A percentile compares a stretch with the other conserved stretches of the same genome.
Conservation (phyloP, 2,329 filamentous ascomycete species). For the Arthrinium puccinioides region DNA sequence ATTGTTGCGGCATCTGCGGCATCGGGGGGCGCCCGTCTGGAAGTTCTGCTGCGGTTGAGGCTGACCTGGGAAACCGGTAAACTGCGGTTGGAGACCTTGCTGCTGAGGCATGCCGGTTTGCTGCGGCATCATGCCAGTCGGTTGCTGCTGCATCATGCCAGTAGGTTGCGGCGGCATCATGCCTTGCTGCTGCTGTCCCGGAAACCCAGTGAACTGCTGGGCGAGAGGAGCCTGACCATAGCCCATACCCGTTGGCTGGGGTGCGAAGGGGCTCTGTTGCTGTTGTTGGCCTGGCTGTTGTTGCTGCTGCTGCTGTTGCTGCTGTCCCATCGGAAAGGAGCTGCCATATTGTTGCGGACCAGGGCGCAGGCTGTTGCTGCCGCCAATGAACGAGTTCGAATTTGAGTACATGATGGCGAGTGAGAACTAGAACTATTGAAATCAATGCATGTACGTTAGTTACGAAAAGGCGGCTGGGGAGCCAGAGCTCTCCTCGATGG, state of each 20-base stretch:
- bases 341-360: slow-evolving; percentile 53
- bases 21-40: slow-evolving; percentile 51
- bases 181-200: slow-evolving; percentile 38
- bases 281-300: slow-evolving; percentile 29
- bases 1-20: slow-evolving; percentile 53
- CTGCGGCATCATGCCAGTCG: slow-evolving; percentile 51
- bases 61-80: slow-evolving; percentile 35
- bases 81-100: slow-evolving; percentile 40
- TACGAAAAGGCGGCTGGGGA: too few relatives aligned
- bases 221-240: slow-evolving; percentile 48
- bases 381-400: slow-evolving; percentile 79
- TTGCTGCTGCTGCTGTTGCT: slow-evolving; percentile 37
- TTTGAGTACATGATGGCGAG: slow-evolving; percentile 71
- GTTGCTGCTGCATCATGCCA: slow-evolving; percentile 45
- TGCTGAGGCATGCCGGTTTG: slow-evolving; percentile 55
- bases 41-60: slow-evolving; percentile 52
- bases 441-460: too few relatives aligned
- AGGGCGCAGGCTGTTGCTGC: slow-evolving; percentile 67
- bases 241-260: slow-evolving; percentile 55
- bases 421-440: neutral
- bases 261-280: slow-evolving; percentile 47
- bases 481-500: too few relatives aligned
- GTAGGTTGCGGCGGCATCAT: slow-evolving; percentile 44
- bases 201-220: slow-evolving; percentile 56
- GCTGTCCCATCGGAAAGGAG: slow-evolving; percentile 31